Percentiles rank a stretch among this genome's conserved stretches.
phyloP scores from a whole-genome alignment of 495 filamentous ascomycete genomes.

The Rhypophila decipiens region DNA sequence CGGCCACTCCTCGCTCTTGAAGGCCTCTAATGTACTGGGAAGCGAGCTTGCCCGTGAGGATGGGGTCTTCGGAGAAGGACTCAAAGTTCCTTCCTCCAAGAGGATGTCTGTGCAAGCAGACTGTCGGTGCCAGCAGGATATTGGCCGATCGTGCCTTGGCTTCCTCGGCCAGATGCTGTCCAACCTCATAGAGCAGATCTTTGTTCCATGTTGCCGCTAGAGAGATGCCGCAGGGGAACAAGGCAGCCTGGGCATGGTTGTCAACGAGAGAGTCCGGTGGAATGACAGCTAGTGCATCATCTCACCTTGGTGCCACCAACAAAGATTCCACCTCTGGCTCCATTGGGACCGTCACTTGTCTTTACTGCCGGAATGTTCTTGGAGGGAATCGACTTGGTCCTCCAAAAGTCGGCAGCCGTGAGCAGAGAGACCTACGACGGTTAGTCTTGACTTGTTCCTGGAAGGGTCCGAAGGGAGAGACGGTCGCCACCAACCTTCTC shows the following conservation, averaged over 20 bases:
- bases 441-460: constrained; percentile 14
- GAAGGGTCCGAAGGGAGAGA: background rate
- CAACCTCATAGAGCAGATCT: constrained; percentile 58
- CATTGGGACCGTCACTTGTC: constrained; percentile 74
- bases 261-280: constrained; percentile 28
- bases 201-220: constrained; percentile 76
- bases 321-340: constrained; percentile 65
- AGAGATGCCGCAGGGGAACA: constrained; percentile 70
- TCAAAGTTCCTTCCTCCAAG: constrained; percentile 82
- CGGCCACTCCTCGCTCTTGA: constrained; percentile 67
- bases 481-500: constrained; percentile 47
- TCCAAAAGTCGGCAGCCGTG: constrained; percentile 71
- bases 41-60: constrained; percentile 69
- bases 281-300: background rate
- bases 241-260: constrained; percentile 46
- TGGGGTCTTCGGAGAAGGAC: constrained; percentile 79
- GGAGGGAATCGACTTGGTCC: constrained; percentile 60
- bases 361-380: constrained; percentile 67
- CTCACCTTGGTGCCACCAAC: constrained; percentile 56
- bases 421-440: constrained; percentile 48
- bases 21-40: constrained; percentile 67
- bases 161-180: constrained; percentile 68
- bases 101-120: constrained; percentile 77
- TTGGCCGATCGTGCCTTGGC: constrained; percentile 65
- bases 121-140: constrained; percentile 71